These are phyloP conservation scores for Cucumis sativus DNA, from an alignment of 306 rosid species.

Conservation along the genomic window Cucumber_9930_V3 NC_026656.2:19923501-19924000, in stretches of 20 bases:
- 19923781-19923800: constrained; percentile 27
- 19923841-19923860: constrained; percentile 62
- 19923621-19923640: constrained; percentile 15
- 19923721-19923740: not conserved
- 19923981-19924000: constrained; percentile 12
- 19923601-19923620: constrained; percentile 17
- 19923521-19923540: not conserved
- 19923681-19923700: constrained; percentile 9
- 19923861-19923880: constrained; percentile 31
- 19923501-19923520: not conserved
- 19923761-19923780: constrained; percentile 42
- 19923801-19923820: constrained; percentile 41
- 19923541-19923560: not conserved
- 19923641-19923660: constrained; percentile 10
- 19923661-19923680: constrained; percentile 1
- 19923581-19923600: not conserved
- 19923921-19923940: constrained; percentile 21
- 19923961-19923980: constrained; percentile 23
- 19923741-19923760: constrained; percentile 26
- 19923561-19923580: not conserved
- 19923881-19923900: constrained; percentile 34
- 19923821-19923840: constrained; percentile 57
- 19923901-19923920: constrained; percentile 19
- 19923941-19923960: constrained; percentile 16
- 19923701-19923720: not conserved